Conservation (phyloP, 768 basidiomycete genomes). For the Panaeolus cyanescens region DNA sequence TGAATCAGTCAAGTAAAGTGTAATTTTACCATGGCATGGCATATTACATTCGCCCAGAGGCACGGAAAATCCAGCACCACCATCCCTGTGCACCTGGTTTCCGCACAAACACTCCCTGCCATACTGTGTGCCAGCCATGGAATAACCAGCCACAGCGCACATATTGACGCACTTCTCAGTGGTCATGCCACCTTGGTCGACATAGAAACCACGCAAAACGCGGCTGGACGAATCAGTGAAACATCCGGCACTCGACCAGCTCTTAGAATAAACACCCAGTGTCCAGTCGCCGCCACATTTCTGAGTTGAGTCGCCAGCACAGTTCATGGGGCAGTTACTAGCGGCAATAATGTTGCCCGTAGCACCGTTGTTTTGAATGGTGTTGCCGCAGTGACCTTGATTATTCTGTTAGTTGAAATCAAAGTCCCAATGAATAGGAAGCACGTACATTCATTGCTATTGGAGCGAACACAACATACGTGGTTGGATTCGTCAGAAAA, state of each 20-base stretch:
- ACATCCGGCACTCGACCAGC: slow-evolving; percentile 34
- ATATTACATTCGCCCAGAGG: slow-evolving; percentile 26
- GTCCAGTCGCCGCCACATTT: slow-evolving; percentile 37
- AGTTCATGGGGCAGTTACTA: slow-evolving; percentile 21
- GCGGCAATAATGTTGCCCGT: slow-evolving; percentile 23
- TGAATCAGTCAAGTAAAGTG: neutral
- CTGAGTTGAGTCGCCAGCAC: slow-evolving; percentile 24
- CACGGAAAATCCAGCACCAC: slow-evolving; percentile 19
- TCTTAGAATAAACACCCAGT: slow-evolving; percentile 28
- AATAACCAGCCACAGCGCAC: slow-evolving; percentile 28
- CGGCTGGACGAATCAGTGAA: slow-evolving; percentile 29
- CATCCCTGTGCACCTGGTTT: slow-evolving; percentile 23
- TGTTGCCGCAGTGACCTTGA: slow-evolving; percentile 27
- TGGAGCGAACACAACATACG: neutral
- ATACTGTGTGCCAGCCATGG: slow-evolving; percentile 35
- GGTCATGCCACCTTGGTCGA: slow-evolving; percentile 27
- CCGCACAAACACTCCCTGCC: slow-evolving; percentile 38
- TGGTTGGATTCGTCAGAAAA: neutral
- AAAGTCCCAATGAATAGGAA: neutral
- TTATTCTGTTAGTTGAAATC: neutral
- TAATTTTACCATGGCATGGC: slow-evolving; percentile 31
- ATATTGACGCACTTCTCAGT: slow-evolving; percentile 26
- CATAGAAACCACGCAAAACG: slow-evolving; percentile 26
- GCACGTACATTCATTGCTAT: slow-evolving; percentile 16
- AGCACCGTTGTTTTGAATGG: slow-evolving; percentile 31